Evolutionary conservation across 495 filamentous ascomycete genomes (phyloP), one percentile per base, ranked within the genome.

Genomic region (Hypomontagnella submonticulosa): DNA sequence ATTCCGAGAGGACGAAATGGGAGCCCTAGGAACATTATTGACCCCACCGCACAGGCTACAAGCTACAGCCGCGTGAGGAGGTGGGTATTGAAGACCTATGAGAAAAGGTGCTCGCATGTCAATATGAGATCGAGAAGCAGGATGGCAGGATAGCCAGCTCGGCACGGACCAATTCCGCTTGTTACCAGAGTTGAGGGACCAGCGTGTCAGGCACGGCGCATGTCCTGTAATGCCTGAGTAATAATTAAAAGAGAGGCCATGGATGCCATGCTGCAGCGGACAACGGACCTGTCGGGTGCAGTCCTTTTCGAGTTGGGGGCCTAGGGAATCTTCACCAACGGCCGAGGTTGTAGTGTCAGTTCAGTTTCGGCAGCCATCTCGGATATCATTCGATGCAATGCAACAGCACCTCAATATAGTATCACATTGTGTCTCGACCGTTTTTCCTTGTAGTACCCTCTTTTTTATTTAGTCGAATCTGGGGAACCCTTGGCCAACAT

Each of bases 291-390:
- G 44, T 67, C 44, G 57, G 57, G 46, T 57, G 57, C 23, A 51
- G 40, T 34, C 42, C 37, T 18, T 37, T 27, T 44, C 11, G 23
- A 48, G 41, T 53, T 68, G 47, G 51, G 49, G 40, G 43, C 47
- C 32, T 51, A 15, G 44, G 57, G 57, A 51, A 58, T 64, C 49
- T 58, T 58, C 61, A 58, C 15, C 56, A 49, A n/a, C 51, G 61
- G 57, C 66, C 66, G 66, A 70, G 61, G 61, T 66, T 62, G 56
- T 66, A 65, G 44, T 66, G 47, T 53, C 61, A 61, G 61, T 38
- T 70, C 52, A 46, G 37, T 55, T 66, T 70, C 61, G 61, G 66
- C 66, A 65, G 56, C 61, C 66, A 65, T 66, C 52, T 70, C 66
- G 61, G 66, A 70, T 61, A 66, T 66, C 51, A 57, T 15, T n/a